phyloP scores from a whole-genome alignment of 768 basidiomycete genomes.

The Xanthoconium purpureum region DNA sequence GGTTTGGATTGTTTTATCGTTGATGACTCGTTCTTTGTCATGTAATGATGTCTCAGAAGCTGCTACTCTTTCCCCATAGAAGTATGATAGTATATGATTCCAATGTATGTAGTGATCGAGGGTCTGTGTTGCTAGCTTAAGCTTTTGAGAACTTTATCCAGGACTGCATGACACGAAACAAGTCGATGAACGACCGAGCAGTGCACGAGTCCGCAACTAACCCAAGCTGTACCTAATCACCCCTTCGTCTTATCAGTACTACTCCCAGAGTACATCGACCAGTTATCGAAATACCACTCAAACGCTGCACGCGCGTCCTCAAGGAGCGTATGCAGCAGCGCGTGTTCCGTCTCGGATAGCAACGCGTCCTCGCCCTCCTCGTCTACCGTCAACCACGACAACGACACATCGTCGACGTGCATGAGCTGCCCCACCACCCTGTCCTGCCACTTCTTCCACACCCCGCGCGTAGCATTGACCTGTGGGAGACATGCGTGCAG shows the following conservation, averaged over 20 bases:
- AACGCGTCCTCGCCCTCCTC: not conserved
- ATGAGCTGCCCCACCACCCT: constrained; percentile 22
- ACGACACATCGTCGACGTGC: not conserved
- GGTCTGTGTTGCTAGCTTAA: too few relatives aligned
- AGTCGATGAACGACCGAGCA: too few relatives aligned
- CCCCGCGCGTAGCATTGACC: constrained; percentile 12
- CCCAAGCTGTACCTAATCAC: too few relatives aligned
- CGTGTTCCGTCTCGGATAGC: constrained; percentile 8
- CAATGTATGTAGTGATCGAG: too few relatives aligned
- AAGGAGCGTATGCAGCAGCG: constrained; percentile 17
- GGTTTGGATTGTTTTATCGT: too few relatives aligned
- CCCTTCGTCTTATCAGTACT: not conserved
- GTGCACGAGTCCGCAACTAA: too few relatives aligned
- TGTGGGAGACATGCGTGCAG: constrained; percentile 16
- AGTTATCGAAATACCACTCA: constrained; percentile 15
- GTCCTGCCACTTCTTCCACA: constrained; percentile 23
- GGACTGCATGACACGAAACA: too few relatives aligned
- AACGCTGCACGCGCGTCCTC: constrained; percentile 23
- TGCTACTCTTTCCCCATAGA: too few relatives aligned
- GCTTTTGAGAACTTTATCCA: too few relatives aligned
- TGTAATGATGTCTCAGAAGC: too few relatives aligned
- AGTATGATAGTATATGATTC: too few relatives aligned
- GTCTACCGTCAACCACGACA: constrained; percentile 7
- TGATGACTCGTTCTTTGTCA: too few relatives aligned
- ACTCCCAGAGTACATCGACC: constrained; percentile 7